Base-by-base conservation (phyloP, 371 early-diverging fungal genomes). In the Apophysomyces variabilis region DNA sequence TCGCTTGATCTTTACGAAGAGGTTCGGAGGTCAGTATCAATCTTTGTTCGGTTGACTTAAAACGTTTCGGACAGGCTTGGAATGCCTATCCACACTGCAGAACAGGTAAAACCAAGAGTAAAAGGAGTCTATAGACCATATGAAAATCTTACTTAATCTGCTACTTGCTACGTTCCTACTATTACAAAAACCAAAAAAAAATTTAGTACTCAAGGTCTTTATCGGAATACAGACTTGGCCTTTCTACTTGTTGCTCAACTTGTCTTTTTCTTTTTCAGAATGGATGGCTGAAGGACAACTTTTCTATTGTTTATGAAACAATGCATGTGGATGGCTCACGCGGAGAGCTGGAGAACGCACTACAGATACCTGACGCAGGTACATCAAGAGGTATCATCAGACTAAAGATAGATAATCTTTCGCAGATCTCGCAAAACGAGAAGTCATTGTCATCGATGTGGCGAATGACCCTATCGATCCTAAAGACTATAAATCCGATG, bases 11-110 rank as follows among this genome's bases (percentile, higher is more conserved):
- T 91, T 45, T 85, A 90, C 71, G 92, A 92, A 66, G 88, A 87
- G 70, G 75, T 75, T 67, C 11, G 46, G 12, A 67, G 35, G 37
- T 9, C 37, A 38, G n/a, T 54, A 47, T 54, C 13, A 57, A 5
- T 38, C 39, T 41, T 60, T 39, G 43, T 60, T 39, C 39, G 21
- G 46, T n/a, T 54, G 13, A 39, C 8, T 60, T 54, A 41, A 41
- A 41, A 41, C 13, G 5, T 39, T 44, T 57, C 14, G 13, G 16
- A 37, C 70, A 79, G 77, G 93, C 93, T 47, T 93, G 93, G 93
- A 93, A 93, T 71, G 93, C 90, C 43, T 93, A 91, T 70, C 93
- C 93, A 11, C 88, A 90, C 67, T 90, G 91, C 79, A 87, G 85
- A 78, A 90, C 91, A 74, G 87, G 89, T 91, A 87, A 76, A 57